Base-by-base conservation (phyloP, 164 flowering plant species). In the Platanus orientalis region DNA sequence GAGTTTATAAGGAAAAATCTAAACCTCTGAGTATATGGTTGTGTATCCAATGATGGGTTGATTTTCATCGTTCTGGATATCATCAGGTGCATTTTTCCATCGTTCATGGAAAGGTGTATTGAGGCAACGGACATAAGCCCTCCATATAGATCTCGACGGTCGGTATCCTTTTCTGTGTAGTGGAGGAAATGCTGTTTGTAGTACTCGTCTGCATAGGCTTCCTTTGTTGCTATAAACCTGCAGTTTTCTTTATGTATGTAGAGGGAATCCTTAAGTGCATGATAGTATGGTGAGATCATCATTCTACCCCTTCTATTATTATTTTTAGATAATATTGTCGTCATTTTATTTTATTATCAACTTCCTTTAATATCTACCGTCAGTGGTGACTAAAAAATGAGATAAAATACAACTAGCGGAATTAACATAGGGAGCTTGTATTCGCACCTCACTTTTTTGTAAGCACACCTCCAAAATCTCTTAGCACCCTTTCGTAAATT, bases 121-220 rank as follows among this genome's bases (percentile, higher is more conserved):
- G 34, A 73, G 62, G 65, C 73, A 69, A 30, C 76, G 76, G 28
- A 73, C 73, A 24, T 39, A 10, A 0, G 73, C 77, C 24, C 76
- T 61, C 76, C 76, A 73, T 13, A 73, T 7, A 69, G 32, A 47
- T 73, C 77, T 19, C 68, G 66, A 12, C 64, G 64, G 26, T 73
- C 76, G 0, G 76, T 73, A 11, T 73, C 67, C n/a, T 54, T n/a
- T 62, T 73, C 77, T 7, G 58, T 66, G 49, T 73, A 73, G 1
- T 62, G 55, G 6, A 69, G 73, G 21, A 73, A 61, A 16, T 73
- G 73, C 36, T 65, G 71, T n/a, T n/a, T n/a, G n/a, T n/a, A n/a
- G n/a, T n/a, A n/a, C n/a, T n/a, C n/a, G n/a, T n/a, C n/a, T n/a
- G 77, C 77, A 49, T 73, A 69, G 0, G 77, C 67, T 60, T 73